A percentile compares a stretch with the other conserved stretches of the same genome.
Evolutionary conservation across 2,329 filamentous ascomycete genomes (phyloP).

Genomic region (Alternaria postmessia): DNA sequence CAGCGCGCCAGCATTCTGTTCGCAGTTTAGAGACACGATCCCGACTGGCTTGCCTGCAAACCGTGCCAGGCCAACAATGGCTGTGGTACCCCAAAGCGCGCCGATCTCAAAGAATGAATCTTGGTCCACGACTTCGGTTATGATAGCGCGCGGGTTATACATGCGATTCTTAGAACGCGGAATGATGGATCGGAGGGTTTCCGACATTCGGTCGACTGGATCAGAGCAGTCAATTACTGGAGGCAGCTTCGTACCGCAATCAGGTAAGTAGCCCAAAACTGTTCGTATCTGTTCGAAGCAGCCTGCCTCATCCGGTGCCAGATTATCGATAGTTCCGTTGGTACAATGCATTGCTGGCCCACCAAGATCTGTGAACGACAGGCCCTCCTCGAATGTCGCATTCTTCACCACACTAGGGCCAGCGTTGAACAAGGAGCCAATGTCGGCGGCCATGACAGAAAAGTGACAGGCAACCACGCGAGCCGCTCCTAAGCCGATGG

Average conservation of each 20-base stretch:
- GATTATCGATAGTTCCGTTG: conserved; percentile 72
- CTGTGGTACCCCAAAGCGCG: conserved; percentile 67
- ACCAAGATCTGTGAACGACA: conserved; percentile 66
- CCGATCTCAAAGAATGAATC: conserved; percentile 71
- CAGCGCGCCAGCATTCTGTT: conserved; percentile 66
- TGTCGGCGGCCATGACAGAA: conserved; percentile 70
- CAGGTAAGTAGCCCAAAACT: conserved; percentile 66
- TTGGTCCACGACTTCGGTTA: conserved; percentile 64
- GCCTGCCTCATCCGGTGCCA: conserved; percentile 66
- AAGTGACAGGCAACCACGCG: conserved; percentile 70
- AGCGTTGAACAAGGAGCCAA: conserved; percentile 70
- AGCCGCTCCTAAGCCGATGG: conserved; percentile 69
- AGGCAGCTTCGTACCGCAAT: conserved; percentile 64
- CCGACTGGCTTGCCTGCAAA: conserved; percentile 66
- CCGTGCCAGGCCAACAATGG: conserved; percentile 68
- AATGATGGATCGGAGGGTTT: conserved; percentile 63
- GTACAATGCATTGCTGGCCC: conserved; percentile 69
- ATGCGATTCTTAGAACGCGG: conserved; percentile 66
- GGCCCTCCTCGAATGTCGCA: conserved; percentile 70
- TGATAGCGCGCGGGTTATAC: conserved; percentile 67
- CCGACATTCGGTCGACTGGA: conserved; percentile 58
- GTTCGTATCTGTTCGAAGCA: conserved; percentile 68
- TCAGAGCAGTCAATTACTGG: conserved; percentile 60
- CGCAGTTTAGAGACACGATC: conserved; percentile 67
- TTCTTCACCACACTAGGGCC: conserved; percentile 69